Percentiles rank a stretch among this genome's conserved stretches.
Conservation (phyloP, 768 basidiomycete species). For the Aureoboletus auriporus region DNA sequence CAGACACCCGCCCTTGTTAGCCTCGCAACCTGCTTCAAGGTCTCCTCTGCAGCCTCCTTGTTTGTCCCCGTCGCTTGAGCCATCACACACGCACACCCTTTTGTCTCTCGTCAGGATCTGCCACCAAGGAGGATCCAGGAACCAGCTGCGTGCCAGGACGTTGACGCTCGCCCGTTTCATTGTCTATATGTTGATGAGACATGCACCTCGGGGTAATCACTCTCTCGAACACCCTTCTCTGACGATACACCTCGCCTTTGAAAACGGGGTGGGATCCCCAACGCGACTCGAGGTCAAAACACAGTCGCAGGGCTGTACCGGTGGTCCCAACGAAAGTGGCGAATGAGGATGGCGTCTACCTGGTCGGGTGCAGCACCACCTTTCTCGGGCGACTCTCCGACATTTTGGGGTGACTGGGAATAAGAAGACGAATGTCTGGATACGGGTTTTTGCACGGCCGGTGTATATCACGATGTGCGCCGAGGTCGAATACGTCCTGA, state of each 20-base stretch:
- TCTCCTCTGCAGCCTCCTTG: conserved; percentile 32
- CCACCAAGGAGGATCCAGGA: conserved; percentile 54
- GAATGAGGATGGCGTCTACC: conserved; percentile 44
- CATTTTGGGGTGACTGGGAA: conserved; percentile 31
- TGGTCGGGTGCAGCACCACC: conserved; percentile 43
- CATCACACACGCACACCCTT: conserved; percentile 31
- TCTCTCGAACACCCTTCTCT: conserved; percentile 35
- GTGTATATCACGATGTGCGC: conserved; percentile 47
- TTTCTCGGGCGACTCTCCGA: conserved; percentile 44
- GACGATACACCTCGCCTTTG: conserved; percentile 44
- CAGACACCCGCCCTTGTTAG: too few species aligned
- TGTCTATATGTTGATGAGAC: too few species aligned
- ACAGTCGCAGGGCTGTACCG: conserved; percentile 3
- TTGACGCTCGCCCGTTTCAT: conserved; percentile 54
- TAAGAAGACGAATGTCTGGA: conserved; percentile 6
- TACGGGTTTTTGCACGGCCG: conserved; percentile 24
- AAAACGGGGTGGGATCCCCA: conserved; percentile 45
- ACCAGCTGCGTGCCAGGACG: conserved; percentile 50
- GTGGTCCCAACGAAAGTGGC: conserved; percentile 53
- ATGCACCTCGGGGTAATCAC: neutral
- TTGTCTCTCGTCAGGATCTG: conserved; percentile 43
- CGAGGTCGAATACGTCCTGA: conserved; percentile 53
- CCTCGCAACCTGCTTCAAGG: too few species aligned
- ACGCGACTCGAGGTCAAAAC: conserved; percentile 16
- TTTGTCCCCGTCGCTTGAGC: conserved; percentile 30